Evolutionary conservation across 2,329 filamentous ascomycete species (phyloP).

Genomic region (Claviceps sp.): DNA sequence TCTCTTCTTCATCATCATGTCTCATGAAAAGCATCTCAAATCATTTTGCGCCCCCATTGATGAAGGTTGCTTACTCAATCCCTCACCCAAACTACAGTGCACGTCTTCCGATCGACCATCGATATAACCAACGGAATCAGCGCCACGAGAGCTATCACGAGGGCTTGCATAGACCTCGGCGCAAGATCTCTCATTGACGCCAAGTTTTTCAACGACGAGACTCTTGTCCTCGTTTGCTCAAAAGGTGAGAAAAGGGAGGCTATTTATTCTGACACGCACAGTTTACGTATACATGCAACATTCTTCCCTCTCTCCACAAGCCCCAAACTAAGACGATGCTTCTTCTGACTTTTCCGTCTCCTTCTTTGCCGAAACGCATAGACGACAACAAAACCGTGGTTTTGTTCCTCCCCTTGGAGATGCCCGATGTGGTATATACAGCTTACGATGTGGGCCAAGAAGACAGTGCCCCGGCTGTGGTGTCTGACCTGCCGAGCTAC

Average conservation of each 20-base stretch:
- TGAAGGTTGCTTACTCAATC: neutral
- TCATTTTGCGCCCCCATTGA: neutral
- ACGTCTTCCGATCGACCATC: conserved; percentile 40
- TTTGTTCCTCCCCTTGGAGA: conserved; percentile 24
- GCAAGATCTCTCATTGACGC: conserved; percentile 42
- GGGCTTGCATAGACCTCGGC: conserved; percentile 28
- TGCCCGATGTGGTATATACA: conserved; percentile 22
- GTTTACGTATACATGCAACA: neutral
- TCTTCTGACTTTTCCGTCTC: neutral
- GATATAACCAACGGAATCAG: conserved; percentile 47
- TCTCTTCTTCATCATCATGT: neutral
- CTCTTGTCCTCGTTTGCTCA: conserved; percentile 45
- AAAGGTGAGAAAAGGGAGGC: conserved; percentile 15
- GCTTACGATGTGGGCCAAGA: conserved; percentile 18
- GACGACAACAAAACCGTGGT: conserved; percentile 14
- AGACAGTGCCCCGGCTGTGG: conserved; percentile 2
- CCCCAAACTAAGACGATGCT: neutral
- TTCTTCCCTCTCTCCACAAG: neutral
- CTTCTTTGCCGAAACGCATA: neutral
- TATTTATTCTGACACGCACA: neutral
- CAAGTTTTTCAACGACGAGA: conserved; percentile 52
- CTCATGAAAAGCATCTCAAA: neutral
- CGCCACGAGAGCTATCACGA: conserved; percentile 24
- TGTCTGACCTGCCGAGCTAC: conserved; percentile 3
- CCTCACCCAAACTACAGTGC: conserved; percentile 27